Percentiles rank a stretch among this genome's conserved stretches.
These are phyloP conservation scores for Trichoderma sp. DNA, from an alignment of 2,329 filamentous ascomycete species.

Conservation along the genomic window DNA sequence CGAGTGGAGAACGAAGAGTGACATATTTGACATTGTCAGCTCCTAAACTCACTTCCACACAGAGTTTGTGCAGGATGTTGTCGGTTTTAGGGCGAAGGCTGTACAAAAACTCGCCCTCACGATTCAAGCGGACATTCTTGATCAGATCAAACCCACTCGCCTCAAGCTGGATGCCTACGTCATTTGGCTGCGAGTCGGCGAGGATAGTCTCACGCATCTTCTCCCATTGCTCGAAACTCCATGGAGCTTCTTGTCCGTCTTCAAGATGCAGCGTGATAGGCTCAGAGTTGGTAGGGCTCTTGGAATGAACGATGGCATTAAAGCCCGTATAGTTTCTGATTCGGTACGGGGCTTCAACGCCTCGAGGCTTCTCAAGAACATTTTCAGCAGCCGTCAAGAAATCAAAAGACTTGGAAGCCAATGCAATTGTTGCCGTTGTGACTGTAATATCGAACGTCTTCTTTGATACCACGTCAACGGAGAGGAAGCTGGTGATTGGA, in stretches of 20 bases:
- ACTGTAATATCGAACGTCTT: constrained; percentile 90
- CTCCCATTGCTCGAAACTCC: constrained; percentile 96
- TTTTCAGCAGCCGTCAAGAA: constrained; percentile 84
- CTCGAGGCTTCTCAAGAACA: constrained; percentile 87
- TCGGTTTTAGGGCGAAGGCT: constrained; percentile 84
- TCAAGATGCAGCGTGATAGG: constrained; percentile 72
- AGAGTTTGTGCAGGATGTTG: constrained; percentile 78
- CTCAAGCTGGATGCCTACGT: constrained; percentile 81
- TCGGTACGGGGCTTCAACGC: constrained; percentile 86
- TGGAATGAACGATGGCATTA: constrained; percentile 78
- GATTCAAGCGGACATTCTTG: constrained; percentile 81
- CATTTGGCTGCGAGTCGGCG: constrained; percentile 74
- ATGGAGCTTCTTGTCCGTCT: constrained; percentile 88
- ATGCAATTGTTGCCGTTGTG: constrained; percentile 88
- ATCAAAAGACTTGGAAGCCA: constrained; percentile 88
- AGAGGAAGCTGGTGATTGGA: constrained; percentile 69
- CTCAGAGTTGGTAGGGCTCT: constrained; percentile 62
- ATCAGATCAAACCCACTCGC: constrained; percentile 92
- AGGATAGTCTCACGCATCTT: constrained; percentile 92
- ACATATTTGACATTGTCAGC: constrained; percentile 97
- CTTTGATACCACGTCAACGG: constrained; percentile 81
- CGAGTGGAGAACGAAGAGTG: constrained; percentile 84
- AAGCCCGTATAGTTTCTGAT: constrained; percentile 97
- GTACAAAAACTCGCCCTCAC: constrained; percentile 93
- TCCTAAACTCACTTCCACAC: constrained; percentile 90